Conservation (phyloP, 2,329 filamentous ascomycete species). For the Orbilia brochopaga region DNA sequence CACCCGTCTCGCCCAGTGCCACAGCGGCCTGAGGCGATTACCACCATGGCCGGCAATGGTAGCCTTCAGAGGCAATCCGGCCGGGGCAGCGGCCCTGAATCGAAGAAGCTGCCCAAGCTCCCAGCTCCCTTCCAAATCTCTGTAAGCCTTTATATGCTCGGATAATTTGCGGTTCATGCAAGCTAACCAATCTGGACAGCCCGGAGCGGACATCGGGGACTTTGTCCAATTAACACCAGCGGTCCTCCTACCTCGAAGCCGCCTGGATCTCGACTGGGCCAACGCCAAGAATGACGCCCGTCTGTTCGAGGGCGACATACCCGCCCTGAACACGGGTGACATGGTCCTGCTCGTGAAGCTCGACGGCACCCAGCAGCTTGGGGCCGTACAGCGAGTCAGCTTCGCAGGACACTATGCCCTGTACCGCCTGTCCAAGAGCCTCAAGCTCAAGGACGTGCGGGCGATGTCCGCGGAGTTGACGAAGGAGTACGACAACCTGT, state of each 20-base stretch:
- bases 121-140: constrained; percentile 20
- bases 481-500: constrained; percentile 17
- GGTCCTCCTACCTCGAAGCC: constrained; percentile 8
- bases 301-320: constrained; percentile 23
- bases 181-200: constrained; percentile 15
- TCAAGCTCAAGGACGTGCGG: constrained; percentile 14
- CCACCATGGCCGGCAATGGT: not conserved
- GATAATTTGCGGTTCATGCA: not conserved
- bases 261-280: constrained; percentile 17
- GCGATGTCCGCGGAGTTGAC: not conserved
- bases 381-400: constrained; percentile 13
- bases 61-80: not conserved
- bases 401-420: constrained; percentile 17
- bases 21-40: not conserved
- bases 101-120: not conserved
- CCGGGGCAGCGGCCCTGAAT: not conserved
- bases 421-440: constrained; percentile 15
- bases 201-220: constrained; percentile 27
- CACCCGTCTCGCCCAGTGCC: not conserved
- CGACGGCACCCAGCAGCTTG: constrained; percentile 14
- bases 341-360: constrained; percentile 20
- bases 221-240: constrained; percentile 4
- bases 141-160: constrained; percentile 5
- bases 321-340: not conserved
- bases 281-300: constrained; percentile 13